Base-by-base conservation (phyloP, 805 yeast species). In the Wickerhamomyces silvicola region DNA sequence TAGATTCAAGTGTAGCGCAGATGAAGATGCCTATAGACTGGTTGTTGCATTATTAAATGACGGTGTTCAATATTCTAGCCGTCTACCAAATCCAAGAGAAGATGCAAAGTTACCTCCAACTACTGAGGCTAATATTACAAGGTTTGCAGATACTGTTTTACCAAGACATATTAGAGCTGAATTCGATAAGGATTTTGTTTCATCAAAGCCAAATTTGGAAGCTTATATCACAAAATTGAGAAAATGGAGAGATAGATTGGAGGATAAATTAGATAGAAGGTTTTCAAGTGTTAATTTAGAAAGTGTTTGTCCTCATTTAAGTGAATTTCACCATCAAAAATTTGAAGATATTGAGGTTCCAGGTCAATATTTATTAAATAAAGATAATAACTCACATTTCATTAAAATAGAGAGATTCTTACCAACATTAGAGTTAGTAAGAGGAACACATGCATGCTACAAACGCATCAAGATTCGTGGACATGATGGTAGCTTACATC, bases 281-380 rank as follows among this genome's bases (percentile, higher is more conserved):
- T 80, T 86, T 35, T 73, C 78, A 18, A 74, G 75, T 45, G 82
- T 87, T 30, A 82, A 87, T 45, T 60, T 92, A 41, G 98, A 92
- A 59, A 77, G 87, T 36, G 68, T 92, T 41, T 87, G 97, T 49
- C 96, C 97, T 11, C 97, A 90, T 47, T 67, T 92, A 56, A 81
- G 94, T 54, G 96, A 88, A 54, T 92, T 94, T 75, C 98, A 92
- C 59, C 95, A 92, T 56, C 97, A 92, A 56, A 90, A 87, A 59
- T 92, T 92, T 53, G 99, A 92, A 56, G 98, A 92, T 30, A 85
- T 92, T 37, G 98, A 92, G 56, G 78, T 92, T 37, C 98, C 98
- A 1, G 98, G 99, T 2, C 99, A 92, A 54, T 92, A 92, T 51
- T 63, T 88, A 52, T 66, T 86, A 62, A 83, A 85, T 55, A 82